Evolutionary conservation across 768 basidiomycete genomes (phyloP), one percentile per base, ranked within the genome.

Genomic region (Lactifluus volemus): DNA sequence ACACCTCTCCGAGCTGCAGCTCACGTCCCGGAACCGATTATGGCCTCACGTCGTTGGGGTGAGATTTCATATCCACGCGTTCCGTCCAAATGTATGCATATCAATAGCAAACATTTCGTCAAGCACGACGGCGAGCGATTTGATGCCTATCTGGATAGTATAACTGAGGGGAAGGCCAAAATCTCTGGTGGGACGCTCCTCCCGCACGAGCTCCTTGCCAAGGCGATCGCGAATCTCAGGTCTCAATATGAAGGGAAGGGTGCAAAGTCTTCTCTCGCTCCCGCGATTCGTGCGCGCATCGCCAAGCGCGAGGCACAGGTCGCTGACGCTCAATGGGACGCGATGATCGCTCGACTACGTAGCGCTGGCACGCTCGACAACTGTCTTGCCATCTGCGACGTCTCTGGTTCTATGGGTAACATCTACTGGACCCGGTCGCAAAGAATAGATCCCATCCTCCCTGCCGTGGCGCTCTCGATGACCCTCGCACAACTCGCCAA

Each of bases 391-490:
- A 67, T 89, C 30, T 88, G 85, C 70, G 88, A 89, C 67, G 86
- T 89, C 17, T 88, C 85, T 0, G 86, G 84, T 0, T 86, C 84
- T 9, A 89, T 89, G 88, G 85, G 84, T 1, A 25, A 12, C 12
- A 29, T 78, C 3, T 0, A 29, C 42, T 14, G 9, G 25, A 10
- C 11, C 14, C 1, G 4, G 21, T 0, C 36, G 47, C 8, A 7
- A 38, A 6, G 53, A 1, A 58, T 19, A 29, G 0, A 58, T 17
- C 87, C 88, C 0, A 85, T 89, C 58, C 73, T 78, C 39, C 84
- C 84, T 7, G 79, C 86, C 2, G 57, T 91, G 17, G 78, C 85
- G 8, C 81, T 89, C 19, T 86, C 86, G 9, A 76, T 89, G 15
- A 69, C 89, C 55, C 76, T 88, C 53, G 81, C 87, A 0, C 77